Evolutionary conservation across 2,329 filamentous ascomycete genomes (phyloP).

Genomic region (Colletotrichum cordylinicola): DNA sequence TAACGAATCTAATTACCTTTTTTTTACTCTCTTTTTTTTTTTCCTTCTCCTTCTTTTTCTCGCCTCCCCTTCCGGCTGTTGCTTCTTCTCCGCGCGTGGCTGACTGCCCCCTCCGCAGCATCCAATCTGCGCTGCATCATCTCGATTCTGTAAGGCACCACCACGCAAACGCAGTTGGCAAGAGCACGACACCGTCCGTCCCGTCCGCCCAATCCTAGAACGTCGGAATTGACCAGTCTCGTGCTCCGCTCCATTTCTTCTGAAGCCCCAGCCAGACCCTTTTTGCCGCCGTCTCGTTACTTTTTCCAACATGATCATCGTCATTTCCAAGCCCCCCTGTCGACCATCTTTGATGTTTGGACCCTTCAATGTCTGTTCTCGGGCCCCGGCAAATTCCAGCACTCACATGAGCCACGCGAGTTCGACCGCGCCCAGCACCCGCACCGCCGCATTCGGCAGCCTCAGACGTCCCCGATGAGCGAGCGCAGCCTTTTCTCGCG

Average conservation of each 20-base stretch:
- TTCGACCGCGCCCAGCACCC: constrained; percentile 11
- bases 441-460: constrained; percentile 15
- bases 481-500: not conserved
- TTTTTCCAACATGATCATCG: not conserved
- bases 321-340: constrained; percentile 2
- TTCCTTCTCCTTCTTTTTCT: not conserved
- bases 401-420: constrained; percentile 2
- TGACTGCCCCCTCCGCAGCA: not conserved
- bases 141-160: not conserved
- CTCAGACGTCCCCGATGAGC: not conserved
- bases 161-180: not conserved
- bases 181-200: not conserved
- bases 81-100: not conserved
- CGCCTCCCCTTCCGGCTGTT: not conserved
- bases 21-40: not conserved
- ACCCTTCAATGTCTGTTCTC: constrained; percentile 6
- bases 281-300: not conserved
- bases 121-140: not conserved
- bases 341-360: not conserved
- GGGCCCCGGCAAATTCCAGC: not conserved
- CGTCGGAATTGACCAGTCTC: not conserved
- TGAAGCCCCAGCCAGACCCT: not conserved
- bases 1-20: not conserved
- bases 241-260: not conserved
- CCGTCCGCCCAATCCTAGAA: not conserved